These are phyloP conservation scores for Salix koriyanagi DNA, from an alignment of 345 rosid genomes.

Conservation along the genomic window DNA sequence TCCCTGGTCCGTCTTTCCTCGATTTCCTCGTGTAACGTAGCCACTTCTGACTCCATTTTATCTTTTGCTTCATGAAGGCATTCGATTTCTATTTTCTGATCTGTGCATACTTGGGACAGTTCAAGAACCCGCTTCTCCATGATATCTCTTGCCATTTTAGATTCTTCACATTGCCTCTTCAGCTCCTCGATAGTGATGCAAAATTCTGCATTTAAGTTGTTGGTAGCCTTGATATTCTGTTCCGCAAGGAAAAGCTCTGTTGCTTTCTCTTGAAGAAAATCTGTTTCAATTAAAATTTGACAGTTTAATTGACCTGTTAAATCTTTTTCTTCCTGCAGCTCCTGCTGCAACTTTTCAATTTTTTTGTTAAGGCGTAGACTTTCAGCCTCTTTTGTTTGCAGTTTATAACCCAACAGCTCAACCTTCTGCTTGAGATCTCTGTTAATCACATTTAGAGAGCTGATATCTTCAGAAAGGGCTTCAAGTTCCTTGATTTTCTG, in stretches of 20 bases:
- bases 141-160: constrained; percentile 32
- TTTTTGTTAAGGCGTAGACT: constrained; percentile 39
- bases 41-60: constrained; percentile 48
- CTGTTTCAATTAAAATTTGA: constrained; percentile 47
- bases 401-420: constrained; percentile 40
- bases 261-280: constrained; percentile 51
- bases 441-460: constrained; percentile 32
- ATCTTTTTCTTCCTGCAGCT: constrained; percentile 50
- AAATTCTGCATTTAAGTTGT: constrained; percentile 47
- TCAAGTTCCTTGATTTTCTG: constrained; percentile 54
- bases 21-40: constrained; percentile 37
- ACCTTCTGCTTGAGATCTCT: constrained; percentile 45
- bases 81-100: constrained; percentile 43
- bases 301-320: constrained; percentile 52
- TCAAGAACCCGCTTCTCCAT: constrained; percentile 43
- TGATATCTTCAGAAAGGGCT: constrained; percentile 43
- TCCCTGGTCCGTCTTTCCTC: constrained; percentile 51
- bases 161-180: constrained; percentile 50
- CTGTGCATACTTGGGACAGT: constrained; percentile 34
- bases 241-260: constrained; percentile 60
- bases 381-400: constrained; percentile 47
- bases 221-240: constrained; percentile 61
- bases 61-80: constrained; percentile 48
- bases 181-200: constrained; percentile 57
- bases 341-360: constrained; percentile 46